phyloP scores from a whole-genome alignment of 2,329 filamentous ascomycete species.

The Neodidymelliopsis sp. region DNA sequence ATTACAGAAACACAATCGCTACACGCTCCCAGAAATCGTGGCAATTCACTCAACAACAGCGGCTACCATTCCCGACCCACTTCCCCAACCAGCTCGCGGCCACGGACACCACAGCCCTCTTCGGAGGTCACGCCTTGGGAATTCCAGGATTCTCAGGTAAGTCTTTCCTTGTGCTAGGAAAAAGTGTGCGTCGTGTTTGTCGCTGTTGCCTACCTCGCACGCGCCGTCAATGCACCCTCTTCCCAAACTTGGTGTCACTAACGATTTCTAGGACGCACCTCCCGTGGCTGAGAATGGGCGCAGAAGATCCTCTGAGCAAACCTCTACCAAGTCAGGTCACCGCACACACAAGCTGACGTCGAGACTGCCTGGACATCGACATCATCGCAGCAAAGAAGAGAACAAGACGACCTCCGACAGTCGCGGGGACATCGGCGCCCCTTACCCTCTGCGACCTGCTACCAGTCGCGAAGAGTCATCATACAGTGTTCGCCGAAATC shows the following conservation, averaged over 20 bases:
- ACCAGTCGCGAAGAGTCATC: conserved; percentile 78
- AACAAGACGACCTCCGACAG: conserved; percentile 43
- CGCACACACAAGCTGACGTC: conserved; percentile 62
- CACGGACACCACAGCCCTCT: conserved; percentile 83
- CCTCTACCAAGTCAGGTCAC: conserved; percentile 60
- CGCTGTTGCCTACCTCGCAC: neutral
- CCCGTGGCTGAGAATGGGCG: conserved; percentile 45
- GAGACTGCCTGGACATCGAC: conserved; percentile 68
- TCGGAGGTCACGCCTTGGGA: conserved; percentile 98
- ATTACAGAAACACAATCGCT: conserved; percentile 64
- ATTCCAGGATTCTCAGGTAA: conserved; percentile 84
- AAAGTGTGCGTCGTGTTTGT: neutral
- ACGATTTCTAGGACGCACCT: conserved; percentile 32
- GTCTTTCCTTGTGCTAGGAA: conserved; percentile 36
- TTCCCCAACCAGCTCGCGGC: conserved; percentile 78
- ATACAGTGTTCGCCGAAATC: conserved; percentile 53
- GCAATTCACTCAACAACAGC: conserved; percentile 78
- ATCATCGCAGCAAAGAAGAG: conserved; percentile 72
- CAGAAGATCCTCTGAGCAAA: conserved; percentile 45
- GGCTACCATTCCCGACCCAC: conserved; percentile 61
- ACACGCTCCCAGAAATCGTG: conserved; percentile 75
- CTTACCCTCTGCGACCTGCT: conserved; percentile 71
- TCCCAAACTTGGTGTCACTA: conserved; percentile 19
- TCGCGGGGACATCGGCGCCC: conserved; percentile 46
- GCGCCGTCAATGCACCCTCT: neutral